Base-by-base conservation (phyloP, 164 flowering plant genomes). In the Houttuynia cordata region DNA sequence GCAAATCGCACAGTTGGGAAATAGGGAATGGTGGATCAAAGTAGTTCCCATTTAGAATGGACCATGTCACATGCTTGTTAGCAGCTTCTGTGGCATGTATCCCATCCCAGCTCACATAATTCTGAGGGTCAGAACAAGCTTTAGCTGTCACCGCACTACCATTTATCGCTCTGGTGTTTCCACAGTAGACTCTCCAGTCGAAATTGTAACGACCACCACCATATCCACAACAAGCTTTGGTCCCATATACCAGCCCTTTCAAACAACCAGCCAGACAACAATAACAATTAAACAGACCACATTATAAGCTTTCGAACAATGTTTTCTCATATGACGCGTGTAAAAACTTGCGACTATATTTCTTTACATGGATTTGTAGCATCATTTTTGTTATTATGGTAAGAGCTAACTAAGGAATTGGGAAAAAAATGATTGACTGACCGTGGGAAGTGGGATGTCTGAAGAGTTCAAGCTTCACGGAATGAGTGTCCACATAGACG, bases 81-180 rank as follows among this genome's bases (percentile, higher is more conserved):
- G 93, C 96, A 54, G 86, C 96, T 64, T 92, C 98, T 10, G 97
- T 83, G 55, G 84, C 70, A 74, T 93, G 98, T 13, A 86, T 75
- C 9, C 98, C 98, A 76, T 93, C 98, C 96, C 96, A 93, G 67
- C 96, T 92, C 7, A 84, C 88, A 72, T 85, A 87, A 59, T 84
- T 81, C n/a, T 76, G 8, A 0, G 98, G 96, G 53, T 87, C 88
- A 24, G 51, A 51, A 65, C 96, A 87, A 37, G 88, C 86, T 60
- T 62, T 24, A 40, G 91, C 88, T 51, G 81, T 79, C 12, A 76
- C 62, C 14, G 1, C 71, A 8, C 58, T 73, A 8, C 89, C 90
- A 59, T 81, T 65, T 0, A 84, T 73, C 25, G n/a, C 64, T 66
- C 74, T 87, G 20, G 60, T 81, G 22, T 69, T 81, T 41, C 97